These are phyloP conservation scores for Sugiyamaella grinbergsii DNA, from an alignment of 1,139 yeast genomes.

Conservation along the genomic window DNA sequence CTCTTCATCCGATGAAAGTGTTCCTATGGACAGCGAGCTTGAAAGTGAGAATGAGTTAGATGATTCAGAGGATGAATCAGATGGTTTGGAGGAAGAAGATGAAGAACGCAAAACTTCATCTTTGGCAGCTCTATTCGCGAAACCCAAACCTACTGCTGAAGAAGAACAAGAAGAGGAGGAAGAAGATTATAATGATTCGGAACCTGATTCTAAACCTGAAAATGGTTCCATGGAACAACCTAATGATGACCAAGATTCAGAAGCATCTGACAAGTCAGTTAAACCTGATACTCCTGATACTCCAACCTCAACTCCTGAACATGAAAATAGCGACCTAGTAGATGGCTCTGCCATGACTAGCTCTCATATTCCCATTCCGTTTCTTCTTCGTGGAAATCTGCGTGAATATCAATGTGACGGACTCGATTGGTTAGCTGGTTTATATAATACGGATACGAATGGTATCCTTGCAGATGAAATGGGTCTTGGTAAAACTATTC, in stretches of 20 bases:
- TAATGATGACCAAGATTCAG: constrained; percentile 20
- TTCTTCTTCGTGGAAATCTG: constrained; percentile 72
- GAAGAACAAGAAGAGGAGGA: constrained; percentile 23
- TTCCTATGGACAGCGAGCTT: constrained; percentile 33
- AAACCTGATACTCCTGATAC: constrained; percentile 19
- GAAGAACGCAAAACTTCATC: constrained; percentile 18
- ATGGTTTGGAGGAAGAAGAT: constrained; percentile 26
- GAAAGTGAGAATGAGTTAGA: constrained; percentile 35
- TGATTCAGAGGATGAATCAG: constrained; percentile 28
- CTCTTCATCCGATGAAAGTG: constrained; percentile 31
- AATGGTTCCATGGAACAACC: constrained; percentile 13
- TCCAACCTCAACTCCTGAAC: constrained; percentile 28
- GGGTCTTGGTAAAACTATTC: constrained; percentile 98
- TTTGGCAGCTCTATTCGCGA: constrained; percentile 5
- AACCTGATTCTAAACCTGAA: constrained; percentile 25
- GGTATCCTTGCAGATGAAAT: constrained; percentile 98
- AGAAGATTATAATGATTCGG: constrained; percentile 29
- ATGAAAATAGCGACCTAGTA: constrained; percentile 15
- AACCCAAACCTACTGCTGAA: constrained; percentile 27
- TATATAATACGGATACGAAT: constrained; percentile 88
- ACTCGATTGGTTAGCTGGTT: constrained; percentile 92
- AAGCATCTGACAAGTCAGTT: constrained; percentile 13
- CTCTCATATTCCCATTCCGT: constrained; percentile 41
- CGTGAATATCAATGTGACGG: constrained; percentile 97
- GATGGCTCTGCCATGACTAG: constrained; percentile 8